Conservation (phyloP, 352 stramenopile species). For the Thraustochytrium striatum region DNA sequence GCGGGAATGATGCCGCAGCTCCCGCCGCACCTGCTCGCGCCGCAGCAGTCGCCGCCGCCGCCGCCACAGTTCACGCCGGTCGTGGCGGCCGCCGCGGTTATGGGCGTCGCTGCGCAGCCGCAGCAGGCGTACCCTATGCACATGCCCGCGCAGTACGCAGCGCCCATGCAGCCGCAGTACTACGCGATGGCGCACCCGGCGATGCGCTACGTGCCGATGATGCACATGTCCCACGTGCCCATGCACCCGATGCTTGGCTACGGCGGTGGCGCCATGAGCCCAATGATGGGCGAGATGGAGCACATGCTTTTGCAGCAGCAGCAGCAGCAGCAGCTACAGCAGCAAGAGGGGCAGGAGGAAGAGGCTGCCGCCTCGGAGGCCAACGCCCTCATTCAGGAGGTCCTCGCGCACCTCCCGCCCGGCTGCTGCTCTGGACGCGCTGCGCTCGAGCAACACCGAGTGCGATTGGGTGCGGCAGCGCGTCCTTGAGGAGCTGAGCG, state of each 20-base stretch:
- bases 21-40: neutral
- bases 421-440: neutral
- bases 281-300: neutral
- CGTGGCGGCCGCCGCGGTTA: neutral
- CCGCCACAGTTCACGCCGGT: too few species aligned
- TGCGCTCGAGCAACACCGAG: neutral
- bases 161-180: neutral
- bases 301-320: neutral
- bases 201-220: too few species aligned
- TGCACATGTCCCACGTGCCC: too few species aligned
- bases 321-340: neutral
- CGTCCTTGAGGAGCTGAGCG: conserved; percentile 14
- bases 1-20: conserved; percentile 6
- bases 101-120: neutral
- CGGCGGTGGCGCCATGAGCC: too few species aligned
- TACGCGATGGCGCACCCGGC: too few species aligned
- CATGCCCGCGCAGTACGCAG: conserved; percentile 12
- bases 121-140: neutral
- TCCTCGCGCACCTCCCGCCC: neutral
- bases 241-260: too few species aligned
- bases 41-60: too few species aligned
- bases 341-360: neutral
- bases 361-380: neutral
- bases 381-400: neutral
- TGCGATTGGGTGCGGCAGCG: conserved; percentile 7